phyloP scores from a whole-genome alignment of 345 rosid species.

The Excoecaria cochinchinensis region DNA sequence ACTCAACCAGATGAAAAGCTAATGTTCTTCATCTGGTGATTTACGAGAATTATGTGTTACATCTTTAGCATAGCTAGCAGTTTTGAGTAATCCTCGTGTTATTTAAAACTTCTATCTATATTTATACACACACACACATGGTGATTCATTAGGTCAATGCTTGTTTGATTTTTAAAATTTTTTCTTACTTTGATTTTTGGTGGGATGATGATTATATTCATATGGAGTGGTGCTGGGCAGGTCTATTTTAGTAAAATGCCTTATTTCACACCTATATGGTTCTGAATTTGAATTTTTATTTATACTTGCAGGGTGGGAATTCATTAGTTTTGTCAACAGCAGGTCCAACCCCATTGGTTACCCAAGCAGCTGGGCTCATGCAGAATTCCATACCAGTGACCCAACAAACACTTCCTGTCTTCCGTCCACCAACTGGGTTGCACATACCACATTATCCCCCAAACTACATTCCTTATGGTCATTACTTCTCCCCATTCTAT shows the following conservation, averaged over 20 bases:
- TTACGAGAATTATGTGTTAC: not conserved
- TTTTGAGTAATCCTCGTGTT: not conserved
- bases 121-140: not conserved
- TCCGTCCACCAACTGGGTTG: slow-evolving; percentile 83
- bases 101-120: too few relatives aligned
- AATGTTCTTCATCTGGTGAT: not conserved
- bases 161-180: not conserved
- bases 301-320: slow-evolving; percentile 65
- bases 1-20: not conserved
- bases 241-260: not conserved
- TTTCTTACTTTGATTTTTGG: not conserved
- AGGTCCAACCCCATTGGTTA: slow-evolving; percentile 65
- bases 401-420: slow-evolving; percentile 82
- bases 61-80: not conserved
- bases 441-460: slow-evolving; percentile 82
- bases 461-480: slow-evolving; percentile 79
- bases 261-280: not conserved
- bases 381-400: slow-evolving; percentile 75
- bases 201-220: not conserved
- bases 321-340: slow-evolving; percentile 61
- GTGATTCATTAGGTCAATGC: not conserved
- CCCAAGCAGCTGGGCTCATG: slow-evolving; percentile 79
- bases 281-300: slow-evolving; percentile 26
- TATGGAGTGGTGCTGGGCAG: not conserved
- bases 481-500: slow-evolving; percentile 69